A percentile compares a stretch with the other conserved stretches of the same genome.
Conservation (phyloP, 768 basidiomycete species). For the Daedalea quercina region DNA sequence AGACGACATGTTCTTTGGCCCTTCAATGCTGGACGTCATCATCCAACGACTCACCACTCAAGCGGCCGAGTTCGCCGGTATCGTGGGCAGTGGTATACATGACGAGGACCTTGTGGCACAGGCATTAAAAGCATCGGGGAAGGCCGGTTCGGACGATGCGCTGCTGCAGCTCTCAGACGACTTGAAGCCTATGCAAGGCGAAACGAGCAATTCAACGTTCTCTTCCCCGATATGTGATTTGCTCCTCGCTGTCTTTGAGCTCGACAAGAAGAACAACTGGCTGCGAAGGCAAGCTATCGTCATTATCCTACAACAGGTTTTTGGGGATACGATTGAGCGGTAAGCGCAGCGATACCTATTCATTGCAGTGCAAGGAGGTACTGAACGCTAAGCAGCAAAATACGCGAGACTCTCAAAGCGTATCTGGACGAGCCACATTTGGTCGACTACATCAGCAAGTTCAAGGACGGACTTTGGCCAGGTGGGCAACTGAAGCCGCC, state of each 20-base stretch:
- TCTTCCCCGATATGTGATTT: slow-evolving; percentile 93
- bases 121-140: slow-evolving; percentile 67
- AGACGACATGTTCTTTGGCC: slow-evolving; percentile 96
- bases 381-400: slow-evolving; percentile 50
- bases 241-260: slow-evolving; percentile 87
- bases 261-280: slow-evolving; percentile 97
- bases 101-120: slow-evolving; percentile 84
- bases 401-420: slow-evolving; percentile 68
- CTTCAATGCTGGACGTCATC: slow-evolving; percentile 93
- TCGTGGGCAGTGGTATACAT: slow-evolving; percentile 68
- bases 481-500: slow-evolving; percentile 67
- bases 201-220: slow-evolving; percentile 84
- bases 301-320: slow-evolving; percentile 91
- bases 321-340: slow-evolving; percentile 96
- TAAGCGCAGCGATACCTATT: slow-evolving; percentile 25
- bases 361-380: too few species aligned
- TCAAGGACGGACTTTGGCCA: slow-evolving; percentile 81
- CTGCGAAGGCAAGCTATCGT: slow-evolving; percentile 91
- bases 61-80: slow-evolving; percentile 83
- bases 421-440: slow-evolving; percentile 66
- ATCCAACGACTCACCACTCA: slow-evolving; percentile 86
- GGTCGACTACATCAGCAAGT: slow-evolving; percentile 53
- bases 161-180: slow-evolving; percentile 71
- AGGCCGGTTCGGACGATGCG: slow-evolving; percentile 57
- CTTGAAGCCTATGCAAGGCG: slow-evolving; percentile 77